phyloP scores from a whole-genome alignment of 352 stramenopile species.

The Globisporangium iwayamae region DNA sequence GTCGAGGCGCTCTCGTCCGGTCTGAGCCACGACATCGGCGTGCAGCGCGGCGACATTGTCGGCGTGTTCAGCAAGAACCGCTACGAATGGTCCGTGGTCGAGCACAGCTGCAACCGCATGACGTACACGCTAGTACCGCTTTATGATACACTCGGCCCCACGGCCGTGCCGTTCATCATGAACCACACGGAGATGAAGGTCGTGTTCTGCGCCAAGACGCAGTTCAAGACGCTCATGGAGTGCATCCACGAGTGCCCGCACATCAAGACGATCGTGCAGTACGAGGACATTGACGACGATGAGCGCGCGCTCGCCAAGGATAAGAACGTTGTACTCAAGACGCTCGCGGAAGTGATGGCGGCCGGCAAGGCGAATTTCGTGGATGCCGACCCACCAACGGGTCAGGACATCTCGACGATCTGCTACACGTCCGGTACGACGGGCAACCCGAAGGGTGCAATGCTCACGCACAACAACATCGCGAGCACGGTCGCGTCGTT shows the following conservation, averaged over 20 bases:
- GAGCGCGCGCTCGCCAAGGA: constrained; percentile 24
- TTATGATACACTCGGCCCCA: constrained; percentile 78
- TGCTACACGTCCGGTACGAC: constrained; percentile 84
- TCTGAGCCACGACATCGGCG: constrained; percentile 30
- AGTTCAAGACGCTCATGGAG: constrained; percentile 51
- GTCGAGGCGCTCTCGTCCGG: constrained; percentile 40
- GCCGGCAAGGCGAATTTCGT: constrained; percentile 40
- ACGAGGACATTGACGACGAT: constrained; percentile 40
- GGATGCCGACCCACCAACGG: constrained; percentile 36
- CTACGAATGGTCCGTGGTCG: constrained; percentile 64
- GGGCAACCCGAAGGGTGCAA: constrained; percentile 63
- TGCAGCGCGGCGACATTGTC: constrained; percentile 46
- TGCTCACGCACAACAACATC: constrained; percentile 61
- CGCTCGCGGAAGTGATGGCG: constrained; percentile 34
- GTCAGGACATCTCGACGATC: constrained; percentile 90
- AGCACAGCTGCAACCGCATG: constrained; percentile 66
- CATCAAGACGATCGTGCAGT: constrained; percentile 53
- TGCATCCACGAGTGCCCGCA: constrained; percentile 42
- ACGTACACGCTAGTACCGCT: constrained; percentile 65
- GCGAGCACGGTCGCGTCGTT: constrained; percentile 15
- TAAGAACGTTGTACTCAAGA: constrained; percentile 41
- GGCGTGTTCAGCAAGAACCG: constrained; percentile 74
- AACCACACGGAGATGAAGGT: constrained; percentile 75
- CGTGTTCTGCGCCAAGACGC: constrained; percentile 57
- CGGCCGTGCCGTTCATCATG: constrained; percentile 67